Base-by-base conservation (phyloP, 2,329 filamentous ascomycete species). In the Claviceps pusilla region DNA sequence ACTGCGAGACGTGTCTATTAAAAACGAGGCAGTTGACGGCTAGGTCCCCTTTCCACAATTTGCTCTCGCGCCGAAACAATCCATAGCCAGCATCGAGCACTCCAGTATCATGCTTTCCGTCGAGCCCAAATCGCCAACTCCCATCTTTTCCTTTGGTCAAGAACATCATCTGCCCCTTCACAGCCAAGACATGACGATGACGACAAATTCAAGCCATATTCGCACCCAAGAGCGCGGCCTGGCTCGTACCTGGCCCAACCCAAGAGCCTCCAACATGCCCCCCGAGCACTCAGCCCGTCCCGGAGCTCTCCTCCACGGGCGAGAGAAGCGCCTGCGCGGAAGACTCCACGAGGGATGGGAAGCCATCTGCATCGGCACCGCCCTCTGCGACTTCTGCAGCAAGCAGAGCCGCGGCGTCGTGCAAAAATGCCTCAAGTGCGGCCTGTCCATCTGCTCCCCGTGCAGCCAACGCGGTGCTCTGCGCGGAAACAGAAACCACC, bases 341-440 rank as follows among this genome's bases (percentile, higher is more conserved):
- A 35, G 31, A 9, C 31, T 56, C 7, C 60, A 63, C 28, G 28
- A 50, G 12, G 59, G 59, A 50, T 64, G 62, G 63, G 53, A 58
- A 28, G 50, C 55, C 29, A 54, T 59, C 48, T 54, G 54, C 28
- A 53, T 62, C 9, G 55, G 61, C 45, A 65, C 62, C 37, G 60
- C 63, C 35, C 63, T 62, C 48, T 65, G 63, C 47, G 63, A 65
- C 49, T 52, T 61, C 48, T 65, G 63, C 50, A 55, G 59, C 39
- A 56, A 35, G 6, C 57, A 61, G 29, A 55, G 62, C 14, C 59
- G 61, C 16, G 60, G 59, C 31, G 58, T 60, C 1, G 56, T 65
- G 1, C 59, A 62, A 39, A 61, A 60, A 43, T 65, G 63, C 45
- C 28, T 53, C 12, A 46, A 56, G 19, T 64, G 62, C 57, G 59